Percentiles rank a stretch among this genome's conserved stretches.
Conservation (phyloP, 306 rosid genomes). For the Sicyos baderoa region DNA sequence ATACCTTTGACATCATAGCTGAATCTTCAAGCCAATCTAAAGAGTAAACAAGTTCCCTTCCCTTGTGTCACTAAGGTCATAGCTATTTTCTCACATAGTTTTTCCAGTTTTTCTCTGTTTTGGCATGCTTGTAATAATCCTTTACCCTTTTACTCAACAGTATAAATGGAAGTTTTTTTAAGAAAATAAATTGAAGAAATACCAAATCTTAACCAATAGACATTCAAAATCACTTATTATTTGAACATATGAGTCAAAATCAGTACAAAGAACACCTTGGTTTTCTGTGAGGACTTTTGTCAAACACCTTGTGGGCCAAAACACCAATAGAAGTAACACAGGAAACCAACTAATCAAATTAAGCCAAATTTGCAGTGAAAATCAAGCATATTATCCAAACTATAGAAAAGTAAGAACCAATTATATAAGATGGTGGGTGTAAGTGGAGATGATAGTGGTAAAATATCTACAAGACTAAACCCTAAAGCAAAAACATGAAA, state of each 20-base stretch:
- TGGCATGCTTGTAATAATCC: conserved; percentile 11
- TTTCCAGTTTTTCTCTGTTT: conserved; percentile 5
- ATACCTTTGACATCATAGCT: not conserved
- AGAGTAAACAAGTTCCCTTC: not conserved
- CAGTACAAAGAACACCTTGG: not conserved
- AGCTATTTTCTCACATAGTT: conserved; percentile 8
- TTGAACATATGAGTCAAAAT: not conserved
- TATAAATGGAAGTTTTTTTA: not conserved
- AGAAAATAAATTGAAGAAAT: not conserved
- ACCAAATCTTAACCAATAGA: not conserved
- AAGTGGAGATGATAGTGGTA: conserved; percentile 1
- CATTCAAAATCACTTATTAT: not conserved
- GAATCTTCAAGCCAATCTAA: conserved; percentile 9
- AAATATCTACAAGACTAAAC: not conserved
- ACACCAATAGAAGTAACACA: not conserved
- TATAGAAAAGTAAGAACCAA: not conserved
- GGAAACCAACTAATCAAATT: not conserved
- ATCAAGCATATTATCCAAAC: not conserved
- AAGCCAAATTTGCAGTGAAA: conserved; percentile 1
- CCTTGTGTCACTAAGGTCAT: conserved; percentile 1
- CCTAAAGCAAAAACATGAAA: not conserved
- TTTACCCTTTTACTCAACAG: not conserved
- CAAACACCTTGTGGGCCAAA: not conserved
- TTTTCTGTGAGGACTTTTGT: conserved; percentile 1
- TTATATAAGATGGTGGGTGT: not conserved